Evolutionary conservation across 345 rosid species (phyloP), one percentile per base, ranked within the genome.

Genomic region (Microthlaspi erraticum): DNA sequence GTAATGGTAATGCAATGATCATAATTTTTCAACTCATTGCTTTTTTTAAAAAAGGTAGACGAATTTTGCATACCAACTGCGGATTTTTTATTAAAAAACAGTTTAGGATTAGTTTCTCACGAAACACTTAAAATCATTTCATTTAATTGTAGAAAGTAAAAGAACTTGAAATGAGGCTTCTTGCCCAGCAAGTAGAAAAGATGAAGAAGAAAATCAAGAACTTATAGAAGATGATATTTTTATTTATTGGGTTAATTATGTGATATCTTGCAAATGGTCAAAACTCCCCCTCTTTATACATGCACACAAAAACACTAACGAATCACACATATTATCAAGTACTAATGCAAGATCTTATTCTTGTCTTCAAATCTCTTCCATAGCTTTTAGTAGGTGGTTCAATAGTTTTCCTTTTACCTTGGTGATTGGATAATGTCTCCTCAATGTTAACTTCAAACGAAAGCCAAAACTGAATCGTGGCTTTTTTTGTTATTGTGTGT

Each of bases 1-100:
- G 44, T 57, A 42, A 54, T 55, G 45, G 62, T 36, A 37, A 57
- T 39, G 32, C 7, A 37, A 6, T 37, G 16, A 58, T 37, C 45
- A 11, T 23, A 55, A 19, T 32, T 55, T 12, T 54, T 32, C 41
- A 53, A 31, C 31, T 31, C 59, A n/a, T 13, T n/a, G n/a, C n/a
- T n/a, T 26, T 26, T 26, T 31, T 13, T 19, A 7, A n/a, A 53
- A 13, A 51, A 5, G 26, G 9, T 52, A n/a, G 19, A 31, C 13
- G 20, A 32, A 54, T 54, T 54, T 54, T 54, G 14, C 59, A 1
- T 14, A 32, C 59, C 59, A 54, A 17, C 16, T 17, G 16, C 14
- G 10, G 29, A 26, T 26, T 26, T 26, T 26, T 26, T 3, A 26
- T 26, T 26, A 26, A 26, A 26, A 26, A 26, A 26, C 29, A 26